Percentiles rank a stretch among this genome's conserved stretches.
Evolutionary conservation across 176 grass and related monocot genomes (phyloP).

Genomic region (Lolium perenne): DNA sequence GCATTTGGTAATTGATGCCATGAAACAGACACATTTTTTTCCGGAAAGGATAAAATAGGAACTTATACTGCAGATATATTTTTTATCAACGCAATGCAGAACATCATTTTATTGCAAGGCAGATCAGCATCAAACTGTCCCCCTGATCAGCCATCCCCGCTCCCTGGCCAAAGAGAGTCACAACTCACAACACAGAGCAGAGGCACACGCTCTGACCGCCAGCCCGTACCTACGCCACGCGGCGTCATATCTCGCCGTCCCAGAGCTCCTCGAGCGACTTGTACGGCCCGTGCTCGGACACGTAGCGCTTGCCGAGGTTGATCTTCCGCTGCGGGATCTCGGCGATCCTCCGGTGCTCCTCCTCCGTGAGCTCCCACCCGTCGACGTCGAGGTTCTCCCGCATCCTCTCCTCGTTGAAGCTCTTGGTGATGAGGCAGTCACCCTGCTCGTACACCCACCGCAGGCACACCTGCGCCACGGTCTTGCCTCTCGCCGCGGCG

Average conservation of each 20-base stretch:
- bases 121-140: not conserved
- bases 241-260: constrained; percentile 62
- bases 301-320: constrained; percentile 44
- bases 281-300: constrained; percentile 50
- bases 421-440: constrained; percentile 71
- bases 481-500: constrained; percentile 60
- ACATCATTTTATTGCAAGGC: not conserved
- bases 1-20: no score
- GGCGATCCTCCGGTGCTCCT: constrained; percentile 45
- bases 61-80: not conserved
- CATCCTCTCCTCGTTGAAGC: constrained; percentile 62
- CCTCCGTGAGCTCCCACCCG: constrained; percentile 67
- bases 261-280: constrained; percentile 64
- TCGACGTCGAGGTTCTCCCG: constrained; percentile 65
- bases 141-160: not conserved
- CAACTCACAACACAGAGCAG: not conserved
- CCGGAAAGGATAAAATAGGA: not conserved
- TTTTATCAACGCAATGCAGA: not conserved
- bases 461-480: constrained; percentile 66
- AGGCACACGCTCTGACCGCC: not conserved
- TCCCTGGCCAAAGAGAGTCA: not conserved
- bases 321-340: constrained; percentile 57
- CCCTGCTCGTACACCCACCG: constrained; percentile 76
- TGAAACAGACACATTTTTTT: no score
- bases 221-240: not conserved